phyloP scores from a whole-genome alignment of 768 basidiomycete species.

The Pulveroboletus sp. region DNA sequence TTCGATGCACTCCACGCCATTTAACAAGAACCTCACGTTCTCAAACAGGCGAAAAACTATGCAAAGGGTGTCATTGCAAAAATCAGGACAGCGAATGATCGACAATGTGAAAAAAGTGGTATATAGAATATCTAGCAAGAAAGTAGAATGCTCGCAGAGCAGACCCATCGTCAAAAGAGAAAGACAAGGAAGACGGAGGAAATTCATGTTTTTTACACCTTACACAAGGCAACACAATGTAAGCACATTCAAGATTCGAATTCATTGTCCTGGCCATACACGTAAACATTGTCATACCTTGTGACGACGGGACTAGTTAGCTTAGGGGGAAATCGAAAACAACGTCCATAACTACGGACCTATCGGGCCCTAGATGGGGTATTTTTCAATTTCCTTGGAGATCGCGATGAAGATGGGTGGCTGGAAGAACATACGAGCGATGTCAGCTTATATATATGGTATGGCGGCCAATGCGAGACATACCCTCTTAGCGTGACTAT shows the following conservation, averaged over 20 bases:
- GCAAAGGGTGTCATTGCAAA: not conserved
- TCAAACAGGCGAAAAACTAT: not conserved
- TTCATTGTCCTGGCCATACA: not conserved
- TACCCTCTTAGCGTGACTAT: constrained; percentile 4
- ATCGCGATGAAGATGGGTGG: constrained; percentile 16
- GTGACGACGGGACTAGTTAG: too few relatives aligned
- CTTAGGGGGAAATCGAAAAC: too few relatives aligned
- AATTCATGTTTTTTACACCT: not conserved
- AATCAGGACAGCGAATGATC: not conserved
- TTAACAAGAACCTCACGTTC: not conserved
- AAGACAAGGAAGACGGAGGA: not conserved
- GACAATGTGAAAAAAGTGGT: not conserved
- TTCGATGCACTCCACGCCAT: not conserved
- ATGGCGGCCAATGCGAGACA: not conserved
- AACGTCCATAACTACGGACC: too few relatives aligned
- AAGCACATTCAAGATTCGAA: not conserved
- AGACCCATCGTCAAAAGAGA: not conserved
- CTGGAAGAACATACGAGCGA: constrained; percentile 1
- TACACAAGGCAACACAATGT: not conserved
- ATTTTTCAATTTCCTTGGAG: constrained; percentile 8
- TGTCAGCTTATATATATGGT: not conserved
- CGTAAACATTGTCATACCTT: not conserved
- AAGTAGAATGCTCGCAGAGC: not conserved
- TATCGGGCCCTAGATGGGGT: not conserved
- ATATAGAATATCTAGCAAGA: not conserved